Conservation (phyloP, 1,284 basidiomycete genomes). For the Coniophora puteana region DNA sequence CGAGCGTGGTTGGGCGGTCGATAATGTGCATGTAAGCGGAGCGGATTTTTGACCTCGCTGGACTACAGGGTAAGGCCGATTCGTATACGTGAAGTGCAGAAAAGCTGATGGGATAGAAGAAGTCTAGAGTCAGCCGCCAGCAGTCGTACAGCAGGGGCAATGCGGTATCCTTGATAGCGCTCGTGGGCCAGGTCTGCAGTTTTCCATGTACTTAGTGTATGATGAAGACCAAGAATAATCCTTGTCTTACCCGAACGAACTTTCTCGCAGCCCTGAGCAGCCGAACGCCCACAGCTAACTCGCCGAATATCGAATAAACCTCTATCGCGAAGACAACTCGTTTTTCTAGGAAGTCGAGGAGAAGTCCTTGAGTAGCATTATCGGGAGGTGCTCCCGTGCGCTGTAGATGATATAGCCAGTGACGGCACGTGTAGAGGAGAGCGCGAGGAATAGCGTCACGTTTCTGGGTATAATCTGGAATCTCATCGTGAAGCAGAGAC, state of each 20-base stretch:
- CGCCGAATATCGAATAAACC: conserved; percentile 16
- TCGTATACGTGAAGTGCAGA: conserved; percentile 21
- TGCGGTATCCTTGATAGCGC: conserved; percentile 3
- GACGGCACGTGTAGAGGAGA: conserved; percentile 19
- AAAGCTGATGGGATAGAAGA: conserved; percentile 17
- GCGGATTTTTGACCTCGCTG: not conserved
- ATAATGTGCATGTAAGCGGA: not conserved
- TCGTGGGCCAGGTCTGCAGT: conserved; percentile 2
- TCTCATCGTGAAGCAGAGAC: conserved; percentile 16
- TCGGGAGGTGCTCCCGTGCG: conserved; percentile 13
- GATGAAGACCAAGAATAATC: too few species aligned
- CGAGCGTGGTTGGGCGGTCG: too few species aligned
- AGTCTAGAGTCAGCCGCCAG: conserved; percentile 17
- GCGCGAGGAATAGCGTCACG: conserved; percentile 16
- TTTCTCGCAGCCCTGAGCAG: conserved; percentile 15
- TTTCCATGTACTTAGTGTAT: conserved; percentile 4
- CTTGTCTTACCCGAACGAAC: conserved; percentile 19
- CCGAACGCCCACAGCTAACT: conserved; percentile 16
- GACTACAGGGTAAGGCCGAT: not conserved
- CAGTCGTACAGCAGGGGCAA: conserved; percentile 14
- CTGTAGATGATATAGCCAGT: conserved; percentile 19
- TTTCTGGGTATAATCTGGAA: too few species aligned
- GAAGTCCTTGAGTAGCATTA: conserved; percentile 2
- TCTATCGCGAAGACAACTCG: conserved; percentile 18
- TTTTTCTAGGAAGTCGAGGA: conserved; percentile 4